These are phyloP conservation scores for Metarhizium album DNA, from an alignment of 2,329 filamentous ascomycete species.

Conservation along the genomic window DNA sequence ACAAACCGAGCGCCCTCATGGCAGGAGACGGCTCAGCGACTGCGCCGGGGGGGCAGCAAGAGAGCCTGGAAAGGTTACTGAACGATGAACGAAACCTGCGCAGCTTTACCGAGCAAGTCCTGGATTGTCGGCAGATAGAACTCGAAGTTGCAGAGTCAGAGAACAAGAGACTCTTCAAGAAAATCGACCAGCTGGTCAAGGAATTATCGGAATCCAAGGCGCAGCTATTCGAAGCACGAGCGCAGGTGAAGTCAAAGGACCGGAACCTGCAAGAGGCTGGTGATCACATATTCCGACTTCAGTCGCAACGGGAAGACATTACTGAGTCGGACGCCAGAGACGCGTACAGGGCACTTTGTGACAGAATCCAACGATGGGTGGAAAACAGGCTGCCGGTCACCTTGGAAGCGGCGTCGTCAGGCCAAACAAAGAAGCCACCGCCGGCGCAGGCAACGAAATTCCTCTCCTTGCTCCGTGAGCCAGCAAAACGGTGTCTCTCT, in stretches of 20 bases:
- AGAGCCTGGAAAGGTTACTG: slow-evolving; percentile 16
- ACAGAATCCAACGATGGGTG: slow-evolving; percentile 26
- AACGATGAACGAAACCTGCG: slow-evolving; percentile 22
- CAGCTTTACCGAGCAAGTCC: slow-evolving; percentile 24
- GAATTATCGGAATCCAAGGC: slow-evolving; percentile 19
- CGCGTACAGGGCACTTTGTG: slow-evolving; percentile 21
- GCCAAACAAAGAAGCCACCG: slow-evolving; percentile 15
- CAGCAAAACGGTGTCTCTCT: slow-evolving; percentile 21
- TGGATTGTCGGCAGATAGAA: slow-evolving; percentile 25
- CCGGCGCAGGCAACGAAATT: slow-evolving; percentile 20
- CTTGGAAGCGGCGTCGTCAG: slow-evolving; percentile 21
- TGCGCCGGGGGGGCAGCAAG: neutral
- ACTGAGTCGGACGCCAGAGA: slow-evolving; percentile 25
- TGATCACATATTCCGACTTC: slow-evolving; percentile 22
- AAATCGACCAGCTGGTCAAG: slow-evolving; percentile 19
- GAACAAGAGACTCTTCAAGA: slow-evolving; percentile 16
- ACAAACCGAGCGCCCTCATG: neutral
- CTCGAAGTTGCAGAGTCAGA: slow-evolving; percentile 21
- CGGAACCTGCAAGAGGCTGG: slow-evolving; percentile 20
- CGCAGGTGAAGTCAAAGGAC: slow-evolving; percentile 14
- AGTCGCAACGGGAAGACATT: slow-evolving; percentile 23
- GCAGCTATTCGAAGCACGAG: slow-evolving; percentile 21
- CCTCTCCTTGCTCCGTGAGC: slow-evolving; percentile 23
- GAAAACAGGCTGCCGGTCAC: slow-evolving; percentile 21
- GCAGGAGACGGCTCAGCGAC: neutral